These are phyloP conservation scores for Phytophthora chlamydospora DNA, from an alignment of 352 stramenopile species.

Conservation along the genomic window DNA sequence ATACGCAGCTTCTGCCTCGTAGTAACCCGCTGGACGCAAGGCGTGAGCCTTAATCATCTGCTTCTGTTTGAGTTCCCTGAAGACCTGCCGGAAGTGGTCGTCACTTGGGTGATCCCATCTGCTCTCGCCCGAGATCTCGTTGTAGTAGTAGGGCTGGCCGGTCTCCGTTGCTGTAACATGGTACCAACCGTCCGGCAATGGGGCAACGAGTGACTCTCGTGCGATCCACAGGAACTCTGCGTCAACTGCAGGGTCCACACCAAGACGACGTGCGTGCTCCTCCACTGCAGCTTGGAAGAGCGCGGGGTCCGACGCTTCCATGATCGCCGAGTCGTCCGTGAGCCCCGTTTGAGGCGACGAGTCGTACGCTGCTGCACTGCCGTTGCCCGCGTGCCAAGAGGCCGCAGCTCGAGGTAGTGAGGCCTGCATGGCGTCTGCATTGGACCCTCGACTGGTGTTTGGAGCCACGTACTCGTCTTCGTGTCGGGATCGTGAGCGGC, in stretches of 20 bases:
- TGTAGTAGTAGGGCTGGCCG: constrained; percentile 82
- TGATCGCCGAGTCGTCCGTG: constrained; percentile 51
- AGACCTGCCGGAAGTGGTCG: constrained; percentile 69
- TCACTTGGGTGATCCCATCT: constrained; percentile 85
- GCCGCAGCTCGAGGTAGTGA: constrained; percentile 27
- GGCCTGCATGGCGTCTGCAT: constrained; percentile 11
- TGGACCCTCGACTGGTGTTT: constrained; percentile 27
- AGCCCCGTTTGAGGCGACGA: constrained; percentile 11
- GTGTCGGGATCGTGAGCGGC: constrained; percentile 27
- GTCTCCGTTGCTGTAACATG: constrained; percentile 66
- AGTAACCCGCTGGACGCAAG: constrained; percentile 35
- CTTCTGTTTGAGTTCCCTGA: constrained; percentile 50
- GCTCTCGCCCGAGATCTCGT: constrained; percentile 75
- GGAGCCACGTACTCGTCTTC: constrained; percentile 31
- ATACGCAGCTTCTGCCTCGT: constrained; percentile 31
- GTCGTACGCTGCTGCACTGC: constrained; percentile 28
- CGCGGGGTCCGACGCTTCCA: constrained; percentile 67
- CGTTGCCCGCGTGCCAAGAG: constrained; percentile 46
- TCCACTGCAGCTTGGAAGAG: constrained; percentile 79
- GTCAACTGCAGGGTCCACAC: constrained; percentile 65
- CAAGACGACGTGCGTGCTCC: constrained; percentile 72
- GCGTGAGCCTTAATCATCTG: constrained; percentile 31
- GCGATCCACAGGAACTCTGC: constrained; percentile 77
- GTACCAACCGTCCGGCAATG: constrained; percentile 73
- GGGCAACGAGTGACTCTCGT: constrained; percentile 74